phyloP scores from a whole-genome alignment of 2,329 filamentous ascomycete species.

The Colletotrichum sp. region DNA sequence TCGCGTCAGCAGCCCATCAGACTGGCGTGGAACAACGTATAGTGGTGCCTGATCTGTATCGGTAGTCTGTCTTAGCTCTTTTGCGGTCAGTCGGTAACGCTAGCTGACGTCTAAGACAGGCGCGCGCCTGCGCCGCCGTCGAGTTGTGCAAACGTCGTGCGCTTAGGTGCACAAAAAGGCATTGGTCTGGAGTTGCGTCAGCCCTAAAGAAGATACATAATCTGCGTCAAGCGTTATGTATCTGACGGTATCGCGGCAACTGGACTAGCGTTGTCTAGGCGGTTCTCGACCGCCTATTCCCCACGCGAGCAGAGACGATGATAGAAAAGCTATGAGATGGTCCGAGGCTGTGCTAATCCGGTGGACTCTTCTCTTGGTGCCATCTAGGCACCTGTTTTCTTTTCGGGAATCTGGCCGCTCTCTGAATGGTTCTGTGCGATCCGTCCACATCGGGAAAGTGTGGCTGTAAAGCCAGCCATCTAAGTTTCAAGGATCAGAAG shows the following conservation, averaged over 20 bases:
- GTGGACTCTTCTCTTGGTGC: background rate
- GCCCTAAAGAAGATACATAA: background rate
- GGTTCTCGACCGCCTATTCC: background rate
- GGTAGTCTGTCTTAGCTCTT: background rate
- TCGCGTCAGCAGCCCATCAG: background rate
- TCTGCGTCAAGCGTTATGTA: background rate
- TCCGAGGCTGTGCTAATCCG: background rate
- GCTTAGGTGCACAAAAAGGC: conserved; percentile 15
- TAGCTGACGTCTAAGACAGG: background rate
- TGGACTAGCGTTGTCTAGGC: background rate
- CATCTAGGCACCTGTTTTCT: background rate
- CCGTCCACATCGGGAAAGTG: background rate
- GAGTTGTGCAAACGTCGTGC: background rate
- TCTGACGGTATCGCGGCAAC: background rate
- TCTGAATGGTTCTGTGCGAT: background rate
- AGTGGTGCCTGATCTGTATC: background rate
- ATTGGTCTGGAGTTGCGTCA: background rate
- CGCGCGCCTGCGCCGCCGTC: background rate
- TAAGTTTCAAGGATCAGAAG: background rate
- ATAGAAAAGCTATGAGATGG: background rate
- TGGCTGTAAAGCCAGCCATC: background rate
- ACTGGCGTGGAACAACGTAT: background rate
- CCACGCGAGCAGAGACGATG: background rate
- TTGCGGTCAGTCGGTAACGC: background rate
- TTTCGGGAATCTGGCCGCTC: background rate